Base-by-base conservation (phyloP, 169 alveolate genomes). In the Plasmodium fragile region DNA sequence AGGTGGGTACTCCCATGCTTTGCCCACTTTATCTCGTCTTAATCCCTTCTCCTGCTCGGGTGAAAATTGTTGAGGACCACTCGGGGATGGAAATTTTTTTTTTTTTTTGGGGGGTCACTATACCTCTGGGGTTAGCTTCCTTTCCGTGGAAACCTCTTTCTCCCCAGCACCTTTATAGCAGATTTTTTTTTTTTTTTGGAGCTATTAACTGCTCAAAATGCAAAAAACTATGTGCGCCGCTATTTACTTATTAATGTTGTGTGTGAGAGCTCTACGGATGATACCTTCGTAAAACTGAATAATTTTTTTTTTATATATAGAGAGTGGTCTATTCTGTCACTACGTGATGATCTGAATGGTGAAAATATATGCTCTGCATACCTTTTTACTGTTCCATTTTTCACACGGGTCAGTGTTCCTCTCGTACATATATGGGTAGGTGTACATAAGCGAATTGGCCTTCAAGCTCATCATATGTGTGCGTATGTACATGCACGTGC, bases 1-100 rank as follows among this genome's bases (percentile, higher is more conserved):
- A 99, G 81, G 99, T 99, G 10, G 99, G 99, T 2, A 99, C 99
- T 92, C 99, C 99, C 99, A 99, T 99, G 41, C 69, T 83, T 72
- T 22, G 41, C n/a, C 13, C 41, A 36, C 41, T 6, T 65, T 4
- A 0, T 65, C 75, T 6, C 6, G 36, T 65, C 41, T 65, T n/a
- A n/a, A 65, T 65, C 75, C 32, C n/a, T 6, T 28, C 36, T 10
- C 36, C 36, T 65, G n/a, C 36, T 65, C 75, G 16, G 41, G 36
- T 22, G 72, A 7, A 6, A 16, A 8, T 2, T 6, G 0, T 41
- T 41, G 49, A 8, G 49, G 49, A 8, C 2, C 10, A 7, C 13
- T 41, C 49, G 2, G 2, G 49, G 49, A 2, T 5, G 59, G 59
- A 13, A 49, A 49, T 8, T 13, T 13, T 11, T 13, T 49, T 7